Evolutionary conservation across 2,329 filamentous ascomycete genomes (phyloP).

Genomic region (Aciculosporium take): DNA sequence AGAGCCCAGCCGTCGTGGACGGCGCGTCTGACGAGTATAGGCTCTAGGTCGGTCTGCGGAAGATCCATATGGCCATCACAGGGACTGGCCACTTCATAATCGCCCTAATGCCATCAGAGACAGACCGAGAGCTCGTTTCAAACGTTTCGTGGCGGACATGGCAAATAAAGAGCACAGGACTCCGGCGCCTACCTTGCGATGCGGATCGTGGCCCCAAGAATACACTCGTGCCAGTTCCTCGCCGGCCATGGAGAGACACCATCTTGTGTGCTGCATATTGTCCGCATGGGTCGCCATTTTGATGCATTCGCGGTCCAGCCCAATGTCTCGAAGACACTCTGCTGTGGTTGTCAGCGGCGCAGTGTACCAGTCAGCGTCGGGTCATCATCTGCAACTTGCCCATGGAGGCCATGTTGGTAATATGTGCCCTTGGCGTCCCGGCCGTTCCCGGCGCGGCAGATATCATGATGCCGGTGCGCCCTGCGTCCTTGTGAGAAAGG

Average conservation of each 20-base stretch:
- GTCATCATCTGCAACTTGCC: constrained; percentile 9
- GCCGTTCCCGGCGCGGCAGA: constrained; percentile 34
- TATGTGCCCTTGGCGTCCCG: constrained; percentile 44
- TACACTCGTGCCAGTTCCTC: constrained; percentile 35
- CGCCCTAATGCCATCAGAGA: constrained; percentile 18
- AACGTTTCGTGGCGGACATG: too few species aligned
- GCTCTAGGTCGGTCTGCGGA: constrained; percentile 28
- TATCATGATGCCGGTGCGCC: constrained; percentile 39
- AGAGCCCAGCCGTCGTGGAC: constrained; percentile 20
- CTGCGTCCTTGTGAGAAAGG: too few species aligned
- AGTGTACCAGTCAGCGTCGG: not conserved
- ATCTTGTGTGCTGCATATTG: constrained; percentile 36
- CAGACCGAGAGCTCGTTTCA: too few species aligned
- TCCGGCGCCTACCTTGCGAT: constrained; percentile 25
- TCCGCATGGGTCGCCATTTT: constrained; percentile 22
- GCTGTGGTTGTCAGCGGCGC: not conserved
- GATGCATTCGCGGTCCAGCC: constrained; percentile 27
- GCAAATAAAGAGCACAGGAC: too few species aligned
- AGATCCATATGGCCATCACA: constrained; percentile 26
- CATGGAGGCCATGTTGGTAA: constrained; percentile 43
- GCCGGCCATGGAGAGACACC: constrained; percentile 37
- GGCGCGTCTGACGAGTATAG: constrained; percentile 24
- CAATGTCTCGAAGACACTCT: constrained; percentile 40
- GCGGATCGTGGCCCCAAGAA: constrained; percentile 36
- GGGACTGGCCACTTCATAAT: constrained; percentile 27